Percentiles rank a stretch among this genome's conserved stretches.
These are phyloP conservation scores for Leavenworthia alabamica DNA, from an alignment of 345 rosid genomes.

Conservation along the genomic window DNA sequence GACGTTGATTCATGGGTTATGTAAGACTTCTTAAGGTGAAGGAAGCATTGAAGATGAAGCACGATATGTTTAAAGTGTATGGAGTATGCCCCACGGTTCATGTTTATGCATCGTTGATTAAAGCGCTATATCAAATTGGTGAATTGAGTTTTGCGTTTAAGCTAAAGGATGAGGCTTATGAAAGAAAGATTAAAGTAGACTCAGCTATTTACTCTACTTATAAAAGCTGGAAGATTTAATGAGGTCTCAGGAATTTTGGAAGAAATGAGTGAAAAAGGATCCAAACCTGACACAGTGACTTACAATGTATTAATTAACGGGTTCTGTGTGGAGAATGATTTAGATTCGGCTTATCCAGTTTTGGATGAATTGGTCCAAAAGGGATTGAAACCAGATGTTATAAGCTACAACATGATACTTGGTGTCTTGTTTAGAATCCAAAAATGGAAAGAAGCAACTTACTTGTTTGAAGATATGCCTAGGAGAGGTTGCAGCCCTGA, in stretches of 20 bases:
- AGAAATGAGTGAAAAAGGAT: constrained; percentile 54
- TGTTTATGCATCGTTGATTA: constrained; percentile 48
- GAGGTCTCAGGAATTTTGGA: constrained; percentile 42
- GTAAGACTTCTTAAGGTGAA: constrained; percentile 43
- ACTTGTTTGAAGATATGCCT: constrained; percentile 80
- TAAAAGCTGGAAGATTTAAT: constrained; percentile 44
- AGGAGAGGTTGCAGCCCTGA: constrained; percentile 64
- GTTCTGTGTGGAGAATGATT: constrained; percentile 48
- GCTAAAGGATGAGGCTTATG: constrained; percentile 64
- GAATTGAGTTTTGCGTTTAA: constrained; percentile 45
- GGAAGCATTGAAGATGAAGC: constrained; percentile 65
- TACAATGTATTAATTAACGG: constrained; percentile 58
- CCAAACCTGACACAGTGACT: constrained; percentile 49
- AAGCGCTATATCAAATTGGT: constrained; percentile 42
- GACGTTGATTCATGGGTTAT: constrained; percentile 50
- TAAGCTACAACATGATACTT: constrained; percentile 60
- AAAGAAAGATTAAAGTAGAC: constrained; percentile 38
- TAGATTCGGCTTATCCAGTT: constrained; percentile 42
- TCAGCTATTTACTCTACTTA: constrained; percentile 51
- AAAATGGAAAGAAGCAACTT: constrained; percentile 51
- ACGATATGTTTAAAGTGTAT: constrained; percentile 42
- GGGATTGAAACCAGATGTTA: constrained; percentile 58
- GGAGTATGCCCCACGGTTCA: constrained; percentile 37
- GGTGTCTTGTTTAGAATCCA: constrained; percentile 47
- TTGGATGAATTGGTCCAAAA: constrained; percentile 50